Percentiles rank a stretch among this genome's conserved stretches.
These are phyloP conservation scores for Pterocarpus santalinus DNA, from an alignment of 306 rosid genomes.

Conservation along the genomic window DNA sequence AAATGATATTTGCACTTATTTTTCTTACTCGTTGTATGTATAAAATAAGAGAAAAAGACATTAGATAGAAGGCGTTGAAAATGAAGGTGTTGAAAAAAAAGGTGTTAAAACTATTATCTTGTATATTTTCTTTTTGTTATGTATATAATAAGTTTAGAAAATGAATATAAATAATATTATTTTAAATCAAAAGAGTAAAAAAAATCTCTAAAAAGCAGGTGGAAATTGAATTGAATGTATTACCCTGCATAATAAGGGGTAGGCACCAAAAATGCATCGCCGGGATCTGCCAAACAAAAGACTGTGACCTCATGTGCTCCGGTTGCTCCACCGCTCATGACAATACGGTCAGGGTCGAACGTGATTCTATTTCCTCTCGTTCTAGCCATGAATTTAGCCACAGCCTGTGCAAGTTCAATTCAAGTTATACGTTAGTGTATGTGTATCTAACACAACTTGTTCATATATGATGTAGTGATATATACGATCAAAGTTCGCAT, in stretches of 20 bases:
- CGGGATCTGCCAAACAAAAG: slow-evolving; percentile 88
- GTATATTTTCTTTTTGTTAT: too few species aligned
- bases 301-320: slow-evolving; percentile 86
- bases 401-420: slow-evolving; percentile 63
- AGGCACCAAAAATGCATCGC: slow-evolving; percentile 90
- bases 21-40: too few species aligned
- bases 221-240: slow-evolving; percentile 22
- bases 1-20: not conserved
- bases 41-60: too few species aligned
- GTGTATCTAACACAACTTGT: not conserved
- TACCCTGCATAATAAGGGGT: slow-evolving; percentile 92
- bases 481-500: not conserved
- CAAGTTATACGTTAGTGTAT: not conserved
- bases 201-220: not conserved
- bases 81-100: too few species aligned
- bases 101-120: too few species aligned
- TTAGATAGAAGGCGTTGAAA: too few species aligned
- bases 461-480: not conserved
- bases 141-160: too few species aligned
- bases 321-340: slow-evolving; percentile 96
- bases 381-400: slow-evolving; percentile 86
- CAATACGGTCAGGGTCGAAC: slow-evolving; percentile 82
- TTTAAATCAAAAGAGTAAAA: too few species aligned
- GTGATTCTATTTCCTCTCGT: slow-evolving; percentile 76
- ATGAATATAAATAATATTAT: too few species aligned